Conservation (phyloP, 768 basidiomycete species). For the Austroboletus eburneus region DNA sequence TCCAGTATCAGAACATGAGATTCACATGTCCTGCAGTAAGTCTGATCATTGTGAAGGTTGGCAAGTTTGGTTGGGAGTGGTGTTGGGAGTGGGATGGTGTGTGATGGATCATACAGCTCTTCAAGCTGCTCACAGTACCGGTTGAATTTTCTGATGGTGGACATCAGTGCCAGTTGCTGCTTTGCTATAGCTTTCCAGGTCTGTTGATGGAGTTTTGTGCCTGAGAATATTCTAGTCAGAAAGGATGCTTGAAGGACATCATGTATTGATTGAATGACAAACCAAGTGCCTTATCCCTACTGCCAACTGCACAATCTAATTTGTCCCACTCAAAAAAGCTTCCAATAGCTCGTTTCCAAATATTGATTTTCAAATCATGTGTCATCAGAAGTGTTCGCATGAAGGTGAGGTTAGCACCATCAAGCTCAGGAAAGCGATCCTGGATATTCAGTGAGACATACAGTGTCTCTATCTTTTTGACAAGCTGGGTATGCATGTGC, state of each 20-base stretch:
- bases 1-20: fast-evolving
- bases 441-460: conserved; percentile 8
- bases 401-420: not conserved
- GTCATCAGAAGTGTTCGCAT: not conserved
- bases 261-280: not conserved
- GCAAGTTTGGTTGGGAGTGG: not conserved
- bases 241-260: not conserved
- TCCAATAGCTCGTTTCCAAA: not conserved
- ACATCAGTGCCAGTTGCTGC: not conserved
- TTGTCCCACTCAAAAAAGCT: conserved; percentile 5
- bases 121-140: not conserved
- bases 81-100: not conserved
- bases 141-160: not conserved
- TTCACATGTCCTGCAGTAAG: not conserved
- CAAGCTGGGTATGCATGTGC: not conserved
- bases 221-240: not conserved
- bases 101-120: not conserved
- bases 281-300: not conserved
- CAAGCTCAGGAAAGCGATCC: not conserved
- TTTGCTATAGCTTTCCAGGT: not conserved
- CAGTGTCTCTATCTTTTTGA: not conserved
- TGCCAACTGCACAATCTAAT: conserved; percentile 1
- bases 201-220: not conserved
- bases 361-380: conserved; percentile 1
- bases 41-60: not conserved